phyloP scores from a whole-genome alignment of 2,329 filamentous ascomycete genomes.

The Colletotrichum plurivorum region DNA sequence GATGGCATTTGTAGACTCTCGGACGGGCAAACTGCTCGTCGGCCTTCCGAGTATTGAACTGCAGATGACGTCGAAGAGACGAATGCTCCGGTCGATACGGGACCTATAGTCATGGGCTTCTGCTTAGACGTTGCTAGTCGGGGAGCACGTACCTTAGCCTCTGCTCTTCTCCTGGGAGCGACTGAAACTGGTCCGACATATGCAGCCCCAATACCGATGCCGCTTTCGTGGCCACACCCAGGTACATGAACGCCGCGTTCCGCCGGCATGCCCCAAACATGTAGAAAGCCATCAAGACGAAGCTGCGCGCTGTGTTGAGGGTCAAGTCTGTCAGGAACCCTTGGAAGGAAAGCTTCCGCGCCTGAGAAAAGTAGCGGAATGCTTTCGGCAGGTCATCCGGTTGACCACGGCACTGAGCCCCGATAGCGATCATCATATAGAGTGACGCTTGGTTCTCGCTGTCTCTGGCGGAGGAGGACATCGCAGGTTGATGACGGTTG shows the following conservation, averaged over 20 bases:
- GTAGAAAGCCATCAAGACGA: constrained; percentile 71
- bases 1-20: constrained; percentile 44
- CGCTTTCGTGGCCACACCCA: constrained; percentile 71
- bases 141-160: constrained; percentile 42
- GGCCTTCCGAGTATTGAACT: constrained; percentile 56
- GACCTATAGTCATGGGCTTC: background rate
- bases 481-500: background rate
- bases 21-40: constrained; percentile 51
- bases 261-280: constrained; percentile 71
- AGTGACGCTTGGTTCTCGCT: background rate
- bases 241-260: constrained; percentile 74
- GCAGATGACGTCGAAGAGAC: constrained; percentile 55
- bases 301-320: constrained; percentile 65
- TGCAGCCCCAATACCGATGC: constrained; percentile 71
- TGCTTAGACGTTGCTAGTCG: fast-evolving
- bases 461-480: background rate
- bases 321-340: constrained; percentile 68
- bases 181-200: constrained; percentile 49
- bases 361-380: constrained; percentile 60
- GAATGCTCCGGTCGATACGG: constrained; percentile 54
- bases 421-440: constrained; percentile 66
- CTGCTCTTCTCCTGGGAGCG: constrained; percentile 40
- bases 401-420: constrained; percentile 58
- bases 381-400: constrained; percentile 37
- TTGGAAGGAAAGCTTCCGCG: constrained; percentile 62